Percentiles rank a stretch among this genome's conserved stretches.
phyloP scores from a whole-genome alignment of 768 basidiomycete species.

The Russula virescens region DNA sequence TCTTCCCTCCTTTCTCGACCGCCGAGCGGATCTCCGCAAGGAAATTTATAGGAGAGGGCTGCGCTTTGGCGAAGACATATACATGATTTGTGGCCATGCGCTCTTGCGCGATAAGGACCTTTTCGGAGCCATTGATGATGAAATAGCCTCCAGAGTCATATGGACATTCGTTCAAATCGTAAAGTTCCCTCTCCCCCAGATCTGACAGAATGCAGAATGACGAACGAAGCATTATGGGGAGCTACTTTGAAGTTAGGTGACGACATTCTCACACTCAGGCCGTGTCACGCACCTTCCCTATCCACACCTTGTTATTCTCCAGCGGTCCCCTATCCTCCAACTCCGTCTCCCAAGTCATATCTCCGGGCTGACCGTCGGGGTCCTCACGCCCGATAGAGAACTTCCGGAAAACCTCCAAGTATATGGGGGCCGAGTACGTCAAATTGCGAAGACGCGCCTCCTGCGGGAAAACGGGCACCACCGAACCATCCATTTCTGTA shows the following conservation, averaged over 20 bases:
- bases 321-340: slow-evolving; percentile 50
- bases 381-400: slow-evolving; percentile 77
- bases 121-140: slow-evolving; percentile 99
- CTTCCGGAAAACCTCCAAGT: slow-evolving; percentile 91
- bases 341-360: slow-evolving; percentile 71
- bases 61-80: slow-evolving; percentile 97
- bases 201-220: slow-evolving; percentile 89
- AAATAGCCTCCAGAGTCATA: slow-evolving; percentile 99
- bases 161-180: slow-evolving; percentile 94
- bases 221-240: slow-evolving; percentile 96
- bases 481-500: slow-evolving; percentile 92
- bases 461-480: slow-evolving; percentile 92
- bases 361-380: slow-evolving; percentile 73
- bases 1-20: slow-evolving; percentile 97
- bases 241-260: slow-evolving; percentile 40
- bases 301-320: slow-evolving; percentile 83
- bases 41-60: slow-evolving; percentile 93
- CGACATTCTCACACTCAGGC: no score
- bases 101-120: slow-evolving; percentile 99
- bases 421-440: slow-evolving; percentile 93
- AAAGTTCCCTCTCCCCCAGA: slow-evolving; percentile 73
- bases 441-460: slow-evolving; percentile 92
- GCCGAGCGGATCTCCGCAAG: slow-evolving; percentile 96
- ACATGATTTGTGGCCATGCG: slow-evolving; percentile 99
- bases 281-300: slow-evolving; percentile 69